phyloP scores from a whole-genome alignment of 2,329 filamentous ascomycete genomes.

The Cladosporium sp. region DNA sequence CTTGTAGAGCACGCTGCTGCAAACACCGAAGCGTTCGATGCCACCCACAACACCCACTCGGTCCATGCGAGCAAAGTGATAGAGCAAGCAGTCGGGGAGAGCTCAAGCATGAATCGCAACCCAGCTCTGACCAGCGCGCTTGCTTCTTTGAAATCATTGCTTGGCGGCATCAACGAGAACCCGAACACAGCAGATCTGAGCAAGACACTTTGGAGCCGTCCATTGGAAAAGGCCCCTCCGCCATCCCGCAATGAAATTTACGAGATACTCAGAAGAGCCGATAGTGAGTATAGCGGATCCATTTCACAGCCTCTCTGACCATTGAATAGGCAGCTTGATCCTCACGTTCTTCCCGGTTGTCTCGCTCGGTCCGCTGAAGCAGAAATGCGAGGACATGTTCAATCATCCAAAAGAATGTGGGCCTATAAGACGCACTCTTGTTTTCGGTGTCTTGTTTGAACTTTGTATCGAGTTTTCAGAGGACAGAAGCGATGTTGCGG shows the following conservation, averaged over 20 bases:
- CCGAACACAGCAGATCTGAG: constrained; percentile 17
- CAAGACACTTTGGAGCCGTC: constrained; percentile 14
- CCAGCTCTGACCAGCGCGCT: constrained; percentile 19
- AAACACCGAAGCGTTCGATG: constrained; percentile 17
- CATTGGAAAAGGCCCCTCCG: constrained; percentile 10
- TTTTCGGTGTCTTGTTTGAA: constrained; percentile 20
- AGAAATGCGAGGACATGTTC: constrained; percentile 18
- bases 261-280: neutral
- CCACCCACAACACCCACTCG: constrained; percentile 17
- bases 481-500: neutral
- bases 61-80: constrained; percentile 18
- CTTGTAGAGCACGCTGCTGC: constrained; percentile 1
- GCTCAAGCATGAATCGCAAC: constrained; percentile 17
- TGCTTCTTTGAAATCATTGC: constrained; percentile 20
- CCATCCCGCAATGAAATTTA: constrained; percentile 12
- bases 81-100: constrained; percentile 20
- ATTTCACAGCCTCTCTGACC: neutral
- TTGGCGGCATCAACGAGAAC: constrained; percentile 19
- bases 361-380: constrained; percentile 9
- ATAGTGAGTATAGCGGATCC: neutral
- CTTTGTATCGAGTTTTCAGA: constrained; percentile 21
- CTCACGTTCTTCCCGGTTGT: constrained; percentile 21
- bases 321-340: constrained; percentile 17
- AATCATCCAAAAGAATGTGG: constrained; percentile 10
- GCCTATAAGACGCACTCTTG: constrained; percentile 17